A percentile compares a stretch with the other conserved stretches of the same genome.
Evolutionary conservation across 768 basidiomycete species (phyloP).

Genomic region (Aureoboletus auriporus): DNA sequence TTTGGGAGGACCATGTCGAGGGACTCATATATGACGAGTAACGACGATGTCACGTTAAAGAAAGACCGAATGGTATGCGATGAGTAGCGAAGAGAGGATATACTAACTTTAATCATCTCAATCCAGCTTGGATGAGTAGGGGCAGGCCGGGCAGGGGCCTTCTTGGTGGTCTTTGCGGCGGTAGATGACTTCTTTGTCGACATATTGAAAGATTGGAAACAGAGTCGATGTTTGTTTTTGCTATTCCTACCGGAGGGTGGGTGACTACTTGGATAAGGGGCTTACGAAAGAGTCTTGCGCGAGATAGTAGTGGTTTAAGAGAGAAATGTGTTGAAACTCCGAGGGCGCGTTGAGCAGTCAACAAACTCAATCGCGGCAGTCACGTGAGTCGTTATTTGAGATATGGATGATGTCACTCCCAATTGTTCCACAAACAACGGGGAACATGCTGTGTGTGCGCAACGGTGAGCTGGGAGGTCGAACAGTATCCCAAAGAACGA

Average conservation of each 20-base stretch:
- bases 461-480: conserved; percentile 1
- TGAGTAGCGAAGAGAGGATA: conserved; percentile 8
- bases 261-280: conserved; percentile 13
- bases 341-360: conserved; percentile 38
- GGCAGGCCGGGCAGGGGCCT: conserved; percentile 28
- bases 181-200: conserved; percentile 43
- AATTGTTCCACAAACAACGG: conserved; percentile 7
- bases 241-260: conserved; percentile 9
- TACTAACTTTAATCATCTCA: conserved; percentile 77
- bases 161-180: conserved; percentile 41
- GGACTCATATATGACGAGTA: conserved; percentile 6
- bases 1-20: conserved; percentile 22
- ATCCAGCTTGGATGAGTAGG: conserved; percentile 52
- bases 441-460: background rate
- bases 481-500: conserved; percentile 11
- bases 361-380: conserved; percentile 37
- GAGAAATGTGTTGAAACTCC: conserved; percentile 39
- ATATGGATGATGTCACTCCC: conserved; percentile 21
- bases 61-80: conserved; percentile 12
- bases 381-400: conserved; percentile 34
- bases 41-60: conserved; percentile 3
- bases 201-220: conserved; percentile 23
- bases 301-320: conserved; percentile 48
- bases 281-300: conserved; percentile 21
- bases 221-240: conserved; percentile 13